Evolutionary conservation across 2,329 filamentous ascomycete genomes (phyloP).

Genomic region (Curvularia eragrostidis): DNA sequence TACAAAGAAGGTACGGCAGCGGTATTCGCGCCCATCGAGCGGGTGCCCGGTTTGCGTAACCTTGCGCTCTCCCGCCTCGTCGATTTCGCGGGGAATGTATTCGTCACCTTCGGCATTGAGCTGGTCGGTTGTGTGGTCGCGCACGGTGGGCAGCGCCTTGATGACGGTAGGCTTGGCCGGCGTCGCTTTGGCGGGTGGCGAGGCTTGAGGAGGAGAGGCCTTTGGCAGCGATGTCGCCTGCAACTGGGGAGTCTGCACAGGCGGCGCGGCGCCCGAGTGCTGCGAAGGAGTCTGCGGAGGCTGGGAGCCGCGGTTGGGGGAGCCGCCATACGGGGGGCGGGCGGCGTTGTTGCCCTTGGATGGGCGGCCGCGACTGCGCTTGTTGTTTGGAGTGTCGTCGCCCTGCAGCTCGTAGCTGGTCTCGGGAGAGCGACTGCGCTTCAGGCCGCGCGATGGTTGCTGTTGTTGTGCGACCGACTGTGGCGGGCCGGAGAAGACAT

Average conservation of each 20-base stretch:
- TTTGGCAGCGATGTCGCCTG: conserved; percentile 59
- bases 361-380: conserved; percentile 59
- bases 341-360: conserved; percentile 59
- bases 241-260: conserved; percentile 62
- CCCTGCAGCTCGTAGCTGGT: conserved; percentile 45
- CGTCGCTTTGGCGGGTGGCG: conserved; percentile 74
- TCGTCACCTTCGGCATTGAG: conserved; percentile 88
- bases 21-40: conserved; percentile 83
- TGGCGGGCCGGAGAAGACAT: conserved; percentile 41
- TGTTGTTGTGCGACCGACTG: conserved; percentile 44
- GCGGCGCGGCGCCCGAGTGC: conserved; percentile 57
- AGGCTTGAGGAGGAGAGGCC: conserved; percentile 63
- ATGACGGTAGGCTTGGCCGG: conserved; percentile 79
- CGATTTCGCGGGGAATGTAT: conserved; percentile 90
- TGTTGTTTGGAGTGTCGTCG: conserved; percentile 31
- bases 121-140: conserved; percentile 97
- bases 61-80: conserved; percentile 94
- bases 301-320: conserved; percentile 61
- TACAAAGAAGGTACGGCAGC: conserved; percentile 91
- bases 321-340: conserved; percentile 58
- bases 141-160: conserved; percentile 92
- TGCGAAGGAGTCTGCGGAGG: conserved; percentile 55
- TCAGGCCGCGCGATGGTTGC: conserved; percentile 44
- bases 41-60: conserved; percentile 83
- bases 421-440: conserved; percentile 53